Conservation (phyloP, 345 rosid genomes). For the Populus tremula region DNA sequence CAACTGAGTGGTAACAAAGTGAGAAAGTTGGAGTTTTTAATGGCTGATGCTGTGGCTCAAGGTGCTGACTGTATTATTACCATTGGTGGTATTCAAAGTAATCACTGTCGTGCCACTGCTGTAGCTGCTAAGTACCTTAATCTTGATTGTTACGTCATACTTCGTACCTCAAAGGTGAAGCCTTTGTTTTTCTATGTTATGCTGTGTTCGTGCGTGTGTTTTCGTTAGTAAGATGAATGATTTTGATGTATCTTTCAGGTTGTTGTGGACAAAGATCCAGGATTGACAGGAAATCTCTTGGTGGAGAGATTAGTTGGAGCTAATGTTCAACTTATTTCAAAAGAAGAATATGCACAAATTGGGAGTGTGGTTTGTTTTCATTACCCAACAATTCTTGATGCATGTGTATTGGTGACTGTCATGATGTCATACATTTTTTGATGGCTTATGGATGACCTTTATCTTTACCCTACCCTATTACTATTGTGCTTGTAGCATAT, state of each 20-base stretch:
- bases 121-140: conserved; percentile 84
- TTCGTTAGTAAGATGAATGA: not conserved
- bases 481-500: too few relatives aligned
- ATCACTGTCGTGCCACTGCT: conserved; percentile 91
- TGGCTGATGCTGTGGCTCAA: not conserved
- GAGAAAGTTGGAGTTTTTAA: not conserved
- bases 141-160: conserved; percentile 66
- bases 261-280: conserved; percentile 84
- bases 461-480: too few relatives aligned
- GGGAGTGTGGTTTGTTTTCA: conserved; percentile 73
- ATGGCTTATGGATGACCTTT: too few relatives aligned
- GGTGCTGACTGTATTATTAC: conserved; percentile 76
- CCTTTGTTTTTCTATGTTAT: not conserved
- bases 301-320: conserved; percentile 91
- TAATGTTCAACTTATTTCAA: conserved; percentile 74
- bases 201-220: not conserved
- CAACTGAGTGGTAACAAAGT: not conserved
- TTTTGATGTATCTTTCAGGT: conserved; percentile 39
- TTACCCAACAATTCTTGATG: too few relatives aligned
- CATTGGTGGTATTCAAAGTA: conserved; percentile 90
- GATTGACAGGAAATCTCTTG: conserved; percentile 77
- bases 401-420: too few relatives aligned
- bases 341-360: conserved; percentile 78
- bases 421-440: too few relatives aligned
- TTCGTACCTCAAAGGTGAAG: conserved; percentile 73